phyloP scores from a whole-genome alignment of 2,329 filamentous ascomycete genomes.

The Pestalotiopsis sp. region DNA sequence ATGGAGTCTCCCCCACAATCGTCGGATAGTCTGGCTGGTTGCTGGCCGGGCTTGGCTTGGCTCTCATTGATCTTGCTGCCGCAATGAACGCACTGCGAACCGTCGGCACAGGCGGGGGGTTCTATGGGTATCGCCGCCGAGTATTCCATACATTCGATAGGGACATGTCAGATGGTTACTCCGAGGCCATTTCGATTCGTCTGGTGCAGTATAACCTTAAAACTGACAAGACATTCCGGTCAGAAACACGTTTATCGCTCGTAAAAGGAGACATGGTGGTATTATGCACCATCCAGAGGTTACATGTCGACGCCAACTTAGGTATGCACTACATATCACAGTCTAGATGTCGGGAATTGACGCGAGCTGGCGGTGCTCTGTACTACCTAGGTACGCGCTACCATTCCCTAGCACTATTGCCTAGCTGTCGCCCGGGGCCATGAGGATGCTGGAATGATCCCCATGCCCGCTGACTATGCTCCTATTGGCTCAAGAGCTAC shows the following conservation, averaged over 20 bases:
- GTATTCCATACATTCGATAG: not conserved
- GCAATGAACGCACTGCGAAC: not conserved
- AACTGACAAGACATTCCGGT: too few species aligned
- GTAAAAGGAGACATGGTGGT: not conserved
- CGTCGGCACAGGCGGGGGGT: not conserved
- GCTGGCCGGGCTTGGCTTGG: not conserved
- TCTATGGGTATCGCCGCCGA: not conserved
- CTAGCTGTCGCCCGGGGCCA: not conserved
- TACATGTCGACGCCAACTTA: not conserved
- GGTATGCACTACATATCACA: too few species aligned
- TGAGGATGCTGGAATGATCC: slow-evolving; percentile 6
- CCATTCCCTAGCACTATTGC: not conserved
- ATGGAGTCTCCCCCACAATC: slow-evolving; percentile 9
- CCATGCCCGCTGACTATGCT: not conserved
- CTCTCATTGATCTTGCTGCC: not conserved
- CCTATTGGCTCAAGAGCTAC: slow-evolving; percentile 9
- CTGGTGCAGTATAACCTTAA: not conserved
- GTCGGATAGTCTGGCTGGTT: not conserved
- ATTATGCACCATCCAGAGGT: not conserved
- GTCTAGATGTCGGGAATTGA: too few species aligned
- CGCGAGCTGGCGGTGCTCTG: too few species aligned
- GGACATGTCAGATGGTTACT: not conserved
- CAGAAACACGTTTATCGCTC: not conserved
- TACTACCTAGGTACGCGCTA: not conserved
- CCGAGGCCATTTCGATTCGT: not conserved